Conservation (phyloP, 192 early-diverging fungal genomes). For the Coemansia sp. region DNA sequence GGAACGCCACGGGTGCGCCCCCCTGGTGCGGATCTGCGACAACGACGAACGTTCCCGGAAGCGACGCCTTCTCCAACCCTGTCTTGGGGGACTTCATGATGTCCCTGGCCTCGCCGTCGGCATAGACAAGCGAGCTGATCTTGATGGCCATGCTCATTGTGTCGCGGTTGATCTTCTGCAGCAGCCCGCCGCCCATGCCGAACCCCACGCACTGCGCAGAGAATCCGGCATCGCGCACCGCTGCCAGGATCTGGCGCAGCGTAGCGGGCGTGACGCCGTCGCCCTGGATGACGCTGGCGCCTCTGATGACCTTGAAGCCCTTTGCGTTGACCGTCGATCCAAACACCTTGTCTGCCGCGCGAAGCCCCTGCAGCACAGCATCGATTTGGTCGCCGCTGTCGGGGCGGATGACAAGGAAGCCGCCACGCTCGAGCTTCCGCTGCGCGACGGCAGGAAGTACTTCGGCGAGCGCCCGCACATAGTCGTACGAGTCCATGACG, state of each 20-base stretch:
- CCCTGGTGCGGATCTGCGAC: constrained; percentile 22
- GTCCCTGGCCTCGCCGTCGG: constrained; percentile 64
- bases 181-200: constrained; percentile 85
- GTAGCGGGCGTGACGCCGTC: constrained; percentile 68
- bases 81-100: constrained; percentile 87
- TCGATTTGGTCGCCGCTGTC: constrained; percentile 83
- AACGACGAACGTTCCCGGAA: constrained; percentile 64
- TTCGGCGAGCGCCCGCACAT: constrained; percentile 67
- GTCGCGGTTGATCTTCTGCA: constrained; percentile 86
- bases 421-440: constrained; percentile 71
- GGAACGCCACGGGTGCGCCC: constrained; percentile 41
- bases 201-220: constrained; percentile 73
- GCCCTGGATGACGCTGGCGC: constrained; percentile 79
- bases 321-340: constrained; percentile 67
- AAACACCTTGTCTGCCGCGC: constrained; percentile 72
- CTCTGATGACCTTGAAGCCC: constrained; percentile 75
- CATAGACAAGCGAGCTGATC: constrained; percentile 66
- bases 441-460: constrained; percentile 69
- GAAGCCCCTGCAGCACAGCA: constrained; percentile 69
- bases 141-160: constrained; percentile 87
- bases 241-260: constrained; percentile 58
- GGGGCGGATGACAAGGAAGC: constrained; percentile 78
- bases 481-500: constrained; percentile 93
- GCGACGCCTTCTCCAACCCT: constrained; percentile 67
- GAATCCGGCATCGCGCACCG: constrained; percentile 61